A percentile compares a stretch with the other conserved stretches of the same genome.
Evolutionary conservation across 768 basidiomycete genomes (phyloP).

Genomic region (Tephrocybe sp.): DNA sequence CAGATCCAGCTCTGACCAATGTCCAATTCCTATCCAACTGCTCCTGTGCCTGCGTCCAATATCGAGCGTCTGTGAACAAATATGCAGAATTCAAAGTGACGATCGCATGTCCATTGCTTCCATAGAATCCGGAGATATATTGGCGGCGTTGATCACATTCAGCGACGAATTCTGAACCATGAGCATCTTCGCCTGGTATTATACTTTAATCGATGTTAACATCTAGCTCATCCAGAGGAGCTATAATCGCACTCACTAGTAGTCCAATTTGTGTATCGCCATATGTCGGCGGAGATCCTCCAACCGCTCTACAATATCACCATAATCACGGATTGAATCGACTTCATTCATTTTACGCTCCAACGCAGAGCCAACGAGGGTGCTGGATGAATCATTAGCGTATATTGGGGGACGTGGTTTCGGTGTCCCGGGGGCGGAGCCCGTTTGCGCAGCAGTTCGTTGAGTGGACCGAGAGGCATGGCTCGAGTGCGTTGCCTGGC

Average conservation of each 20-base stretch:
- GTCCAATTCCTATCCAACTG: conserved; percentile 77
- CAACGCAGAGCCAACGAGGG: conserved; percentile 71
- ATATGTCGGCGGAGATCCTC: conserved; percentile 63
- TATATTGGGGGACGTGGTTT: conserved; percentile 26
- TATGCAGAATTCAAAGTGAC: conserved; percentile 67
- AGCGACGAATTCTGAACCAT: conserved; percentile 81
- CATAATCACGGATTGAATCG: conserved; percentile 47
- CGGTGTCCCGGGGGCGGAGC: conserved; percentile 14
- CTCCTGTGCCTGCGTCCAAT: conserved; percentile 75
- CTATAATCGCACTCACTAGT: conserved; percentile 54
- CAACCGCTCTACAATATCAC: conserved; percentile 60
- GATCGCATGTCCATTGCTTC: conserved; percentile 67
- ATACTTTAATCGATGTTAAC: conserved; percentile 41
- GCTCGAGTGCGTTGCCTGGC: conserved; percentile 18
- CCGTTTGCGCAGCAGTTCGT: conserved; percentile 14
- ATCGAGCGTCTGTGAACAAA: conserved; percentile 76
- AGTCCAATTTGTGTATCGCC: conserved; percentile 66
- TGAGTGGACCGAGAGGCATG: conserved; percentile 26
- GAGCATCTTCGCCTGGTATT: conserved; percentile 78
- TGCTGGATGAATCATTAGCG: conserved; percentile 66
- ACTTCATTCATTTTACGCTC: conserved; percentile 69
- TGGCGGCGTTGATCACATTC: conserved; percentile 73
- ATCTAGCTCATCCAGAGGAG: conserved; percentile 2
- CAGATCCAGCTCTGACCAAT: conserved; percentile 53
- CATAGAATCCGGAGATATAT: conserved; percentile 65